Base-by-base conservation (phyloP, 2,329 filamentous ascomycete genomes). In the Trichoderma polysporum region DNA sequence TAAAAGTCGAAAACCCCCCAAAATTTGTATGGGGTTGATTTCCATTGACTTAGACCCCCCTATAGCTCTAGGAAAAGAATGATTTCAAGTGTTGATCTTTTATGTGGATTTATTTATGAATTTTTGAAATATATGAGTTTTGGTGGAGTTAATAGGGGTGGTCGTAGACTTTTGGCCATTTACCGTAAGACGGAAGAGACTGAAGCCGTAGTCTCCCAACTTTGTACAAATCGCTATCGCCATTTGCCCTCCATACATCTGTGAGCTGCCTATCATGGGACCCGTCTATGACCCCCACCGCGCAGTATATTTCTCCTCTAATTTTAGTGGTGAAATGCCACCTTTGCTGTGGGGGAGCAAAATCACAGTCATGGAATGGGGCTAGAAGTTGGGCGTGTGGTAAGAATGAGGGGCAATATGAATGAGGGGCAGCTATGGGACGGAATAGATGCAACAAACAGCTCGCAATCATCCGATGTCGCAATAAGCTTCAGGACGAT, bases 321-420 rank as follows among this genome's bases (percentile, higher is more conserved):
- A 10, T 54, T n/a, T 39, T 45, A 60, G 41, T 39, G 25, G 33
- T 31, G 47, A 41, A 62, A 31, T 39, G 45, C 59, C 59, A 52
- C 59, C 41, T 41, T 52, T 27, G 17, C 25, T 47, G 60, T 63
- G 60, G 60, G 60, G 60, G 35, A 54, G 37, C 49, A 31, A 10
- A 31, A n/a, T 63, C 17, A 31, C 35, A 15, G 25, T 37, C 31
- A 41, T 35, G 31, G 35, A 27, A 7, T 52, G 22, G 59, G 25
- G 47, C 47, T 50, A 50, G 47, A 50, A 50, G 47, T 50, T 13
- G 25, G 19, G 25, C 25, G n/a, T 25, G 47, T 25, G 22, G 47
- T 50, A 25, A 39, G 33, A 62, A 62, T 63, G 60, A 63, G 60
- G 60, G 60, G 60, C 60, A 63, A 25, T n/a, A 19, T 63, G 60